Percentiles rank a stretch among this genome's conserved stretches.
phyloP scores from a whole-genome alignment of 352 stramenopile species.

The Thraustotheca clavata region DNA sequence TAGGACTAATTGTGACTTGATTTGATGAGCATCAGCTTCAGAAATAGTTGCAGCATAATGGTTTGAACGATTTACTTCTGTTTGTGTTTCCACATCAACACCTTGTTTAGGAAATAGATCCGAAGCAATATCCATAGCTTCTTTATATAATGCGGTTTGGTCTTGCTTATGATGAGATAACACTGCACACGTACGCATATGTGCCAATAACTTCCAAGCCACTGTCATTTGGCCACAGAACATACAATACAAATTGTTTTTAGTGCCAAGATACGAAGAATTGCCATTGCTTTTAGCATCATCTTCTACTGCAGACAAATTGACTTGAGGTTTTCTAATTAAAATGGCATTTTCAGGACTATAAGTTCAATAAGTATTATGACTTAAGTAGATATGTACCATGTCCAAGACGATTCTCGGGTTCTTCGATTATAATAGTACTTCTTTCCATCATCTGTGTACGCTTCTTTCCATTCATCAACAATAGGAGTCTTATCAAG shows the following conservation, averaged over 20 bases:
- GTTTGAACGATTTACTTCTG: slow-evolving; percentile 28
- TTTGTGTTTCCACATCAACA: slow-evolving; percentile 22
- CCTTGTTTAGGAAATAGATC: slow-evolving; percentile 57
- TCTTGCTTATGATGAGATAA: slow-evolving; percentile 44
- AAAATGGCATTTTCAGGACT: slow-evolving; percentile 15
- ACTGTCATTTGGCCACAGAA: slow-evolving; percentile 55
- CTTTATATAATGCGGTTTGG: slow-evolving; percentile 43
- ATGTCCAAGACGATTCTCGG: slow-evolving; percentile 78
- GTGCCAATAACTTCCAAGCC: slow-evolving; percentile 27
- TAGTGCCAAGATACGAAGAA: background rate
- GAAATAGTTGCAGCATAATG: slow-evolving; percentile 43
- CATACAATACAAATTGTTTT: slow-evolving; percentile 55
- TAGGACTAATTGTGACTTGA: slow-evolving; percentile 3
- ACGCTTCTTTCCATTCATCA: slow-evolving; percentile 76
- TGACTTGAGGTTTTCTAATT: background rate
- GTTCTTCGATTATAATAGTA: slow-evolving; percentile 86
- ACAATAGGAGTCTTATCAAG: background rate
- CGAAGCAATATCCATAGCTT: slow-evolving; percentile 54
- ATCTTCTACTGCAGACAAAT: slow-evolving; percentile 21
- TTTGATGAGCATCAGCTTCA: background rate
- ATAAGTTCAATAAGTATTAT: background rate
- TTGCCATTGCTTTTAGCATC: slow-evolving; percentile 20
- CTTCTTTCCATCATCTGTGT: slow-evolving; percentile 73
- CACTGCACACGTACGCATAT: slow-evolving; percentile 41
- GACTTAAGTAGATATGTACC: slow-evolving; percentile 24